Conservation (phyloP, 2,329 filamentous ascomycete species). For the Emydomyces testavorans region DNA sequence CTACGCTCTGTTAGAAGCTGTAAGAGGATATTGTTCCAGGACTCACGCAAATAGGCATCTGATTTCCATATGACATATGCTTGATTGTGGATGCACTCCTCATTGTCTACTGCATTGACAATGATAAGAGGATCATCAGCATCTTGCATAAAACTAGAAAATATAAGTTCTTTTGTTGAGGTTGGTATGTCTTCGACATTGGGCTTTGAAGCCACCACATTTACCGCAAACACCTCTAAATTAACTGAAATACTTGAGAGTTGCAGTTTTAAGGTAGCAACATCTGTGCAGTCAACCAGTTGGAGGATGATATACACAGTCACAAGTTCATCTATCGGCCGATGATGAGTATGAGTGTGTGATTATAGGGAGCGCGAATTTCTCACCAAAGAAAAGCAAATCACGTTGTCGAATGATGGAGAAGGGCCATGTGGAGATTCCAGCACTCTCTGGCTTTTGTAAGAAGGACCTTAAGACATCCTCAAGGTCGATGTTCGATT, state of each 20-base stretch:
- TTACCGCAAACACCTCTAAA: constrained; percentile 40
- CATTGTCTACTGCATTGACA: constrained; percentile 34
- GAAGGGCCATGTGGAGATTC: constrained; percentile 34
- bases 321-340: constrained; percentile 44
- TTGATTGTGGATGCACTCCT: constrained; percentile 30
- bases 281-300: constrained; percentile 40
- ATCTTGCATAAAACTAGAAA: constrained; percentile 29
- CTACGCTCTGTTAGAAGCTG: constrained; percentile 17
- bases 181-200: constrained; percentile 24
- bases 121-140: constrained; percentile 36
- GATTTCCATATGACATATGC: constrained; percentile 38
- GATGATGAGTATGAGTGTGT: constrained; percentile 40
- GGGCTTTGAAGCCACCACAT: constrained; percentile 32
- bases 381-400: constrained; percentile 42
- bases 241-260: constrained; percentile 40
- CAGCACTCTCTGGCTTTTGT: constrained; percentile 35
- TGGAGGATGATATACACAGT: constrained; percentile 42
- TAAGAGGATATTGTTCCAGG: neutral
- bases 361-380: constrained; percentile 15
- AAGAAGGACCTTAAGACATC: constrained; percentile 33
- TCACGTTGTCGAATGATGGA: constrained; percentile 42
- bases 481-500: constrained; percentile 31
- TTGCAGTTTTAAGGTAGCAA: constrained; percentile 38
- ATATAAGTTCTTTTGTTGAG: constrained; percentile 34
- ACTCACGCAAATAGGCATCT: constrained; percentile 33